Base-by-base conservation (phyloP, 2,329 filamentous ascomycete species). In the Penicillium nordicum region DNA sequence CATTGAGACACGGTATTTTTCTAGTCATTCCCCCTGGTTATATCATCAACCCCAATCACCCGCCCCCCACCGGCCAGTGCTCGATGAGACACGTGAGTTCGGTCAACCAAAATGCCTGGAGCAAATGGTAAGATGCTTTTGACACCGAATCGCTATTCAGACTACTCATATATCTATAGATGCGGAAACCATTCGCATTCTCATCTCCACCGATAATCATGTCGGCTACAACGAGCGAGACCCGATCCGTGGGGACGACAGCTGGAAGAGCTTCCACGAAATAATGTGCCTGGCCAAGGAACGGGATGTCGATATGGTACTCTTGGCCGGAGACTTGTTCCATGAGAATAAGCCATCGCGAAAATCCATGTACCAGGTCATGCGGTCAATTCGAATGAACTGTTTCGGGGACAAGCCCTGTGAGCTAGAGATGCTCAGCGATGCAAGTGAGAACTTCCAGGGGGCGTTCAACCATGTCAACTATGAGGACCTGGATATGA, bases 341-440 rank as follows among this genome's bases (percentile, higher is more conserved):
- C 95, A 99, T 72, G 93, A 99, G 66, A 99, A 99, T 74, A 96
- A 96, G 68, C 95, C 94, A 3, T 97, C 92, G 7, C 85, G 94
- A 57, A 96, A 97, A 70, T 88, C 92, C 29, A 90, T 99, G 84
- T 97, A 94, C 72, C 91, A 99, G 71, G 94, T 99, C 59, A 97
- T 97, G 91, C 87, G 91, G 32, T 94, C 90, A 2, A 81, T 99
- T 30, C 87, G 94, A 51, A 88, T 92, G 80, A 96, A 97, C 70
- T 97, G 94, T 69, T 84, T 95, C 5, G 94, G 95, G 36, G 90
- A 96, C 77, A 97, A 95, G 69, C 94, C 94, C 0, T 97, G 93
- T 71, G 90, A 96, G 72, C 81, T 99, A 58, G 90, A 99, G 74
- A 92, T 97, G 74, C 81, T 99, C 43, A 96, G 92, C 70, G 94